phyloP scores from a whole-genome alignment of 768 basidiomycete genomes.

The Agrocybe pediades region DNA sequence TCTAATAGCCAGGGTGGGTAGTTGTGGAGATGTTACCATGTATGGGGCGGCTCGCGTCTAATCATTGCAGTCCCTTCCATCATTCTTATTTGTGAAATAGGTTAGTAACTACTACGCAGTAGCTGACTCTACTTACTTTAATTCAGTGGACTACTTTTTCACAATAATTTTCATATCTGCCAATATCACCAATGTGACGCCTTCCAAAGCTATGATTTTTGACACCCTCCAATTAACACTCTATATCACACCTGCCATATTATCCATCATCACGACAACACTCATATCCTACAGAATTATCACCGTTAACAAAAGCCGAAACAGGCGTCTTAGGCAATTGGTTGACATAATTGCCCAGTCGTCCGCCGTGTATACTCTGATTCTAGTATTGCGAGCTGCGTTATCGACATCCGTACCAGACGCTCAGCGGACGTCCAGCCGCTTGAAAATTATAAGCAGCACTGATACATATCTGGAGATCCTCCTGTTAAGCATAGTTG shows the following conservation, averaged over 20 bases:
- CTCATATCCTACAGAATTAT: neutral
- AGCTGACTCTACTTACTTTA: neutral
- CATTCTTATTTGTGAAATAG: neutral
- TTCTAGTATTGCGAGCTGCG: neutral
- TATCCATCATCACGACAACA: neutral
- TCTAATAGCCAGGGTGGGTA: neutral
- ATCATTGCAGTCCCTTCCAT: neutral
- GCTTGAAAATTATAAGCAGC: neutral
- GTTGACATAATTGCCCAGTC: neutral
- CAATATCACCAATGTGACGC: neutral
- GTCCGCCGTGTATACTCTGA: neutral
- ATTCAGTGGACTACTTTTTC: neutral
- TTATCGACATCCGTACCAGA: neutral
- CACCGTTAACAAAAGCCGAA: neutral
- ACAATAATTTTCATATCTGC: neutral
- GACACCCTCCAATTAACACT: neutral
- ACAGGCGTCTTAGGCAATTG: neutral
- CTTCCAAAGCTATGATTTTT: neutral
- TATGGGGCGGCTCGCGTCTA: neutral
- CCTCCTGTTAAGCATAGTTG: neutral
- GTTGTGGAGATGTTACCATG: neutral
- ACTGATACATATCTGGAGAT: neutral
- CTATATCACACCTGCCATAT: neutral
- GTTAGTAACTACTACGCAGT: neutral
- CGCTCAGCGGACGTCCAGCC: neutral